These are phyloP conservation scores for Ceratobasidium papillatum DNA, from an alignment of 1,284 basidiomycete species.

Conservation along the genomic window DNA sequence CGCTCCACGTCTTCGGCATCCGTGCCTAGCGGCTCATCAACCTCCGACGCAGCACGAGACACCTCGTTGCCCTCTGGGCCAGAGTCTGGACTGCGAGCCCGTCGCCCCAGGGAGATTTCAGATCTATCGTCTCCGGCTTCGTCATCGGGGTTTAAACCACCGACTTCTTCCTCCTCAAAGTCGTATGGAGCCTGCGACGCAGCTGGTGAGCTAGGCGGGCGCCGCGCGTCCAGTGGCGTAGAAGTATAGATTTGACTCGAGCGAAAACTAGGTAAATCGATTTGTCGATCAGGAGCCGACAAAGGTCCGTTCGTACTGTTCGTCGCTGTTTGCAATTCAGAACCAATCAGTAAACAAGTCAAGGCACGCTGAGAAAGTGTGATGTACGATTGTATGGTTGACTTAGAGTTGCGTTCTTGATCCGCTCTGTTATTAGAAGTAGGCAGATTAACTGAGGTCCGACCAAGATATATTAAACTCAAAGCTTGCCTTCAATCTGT, in stretches of 20 bases:
- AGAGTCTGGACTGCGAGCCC: background rate
- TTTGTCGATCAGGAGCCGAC: conserved; percentile 13
- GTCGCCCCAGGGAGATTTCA: background rate
- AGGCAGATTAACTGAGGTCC: background rate
- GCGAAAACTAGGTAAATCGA: conserved; percentile 30
- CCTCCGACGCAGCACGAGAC: background rate
- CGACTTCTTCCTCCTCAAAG: background rate
- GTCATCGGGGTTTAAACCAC: background rate
- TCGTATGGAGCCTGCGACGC: background rate
- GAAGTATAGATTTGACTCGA: conserved; percentile 33
- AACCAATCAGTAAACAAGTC: conserved; percentile 13
- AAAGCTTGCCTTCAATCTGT: conserved; percentile 26
- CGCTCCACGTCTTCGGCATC: background rate
- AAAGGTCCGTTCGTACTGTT: conserved; percentile 2
- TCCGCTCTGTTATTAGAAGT: conserved; percentile 5
- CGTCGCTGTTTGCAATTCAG: conserved; percentile 34
- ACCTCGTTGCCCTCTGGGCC: background rate
- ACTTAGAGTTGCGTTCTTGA: conserved; percentile 22
- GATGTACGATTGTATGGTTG: conserved; percentile 35
- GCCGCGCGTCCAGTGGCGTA: conserved; percentile 30
- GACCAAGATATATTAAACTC: background rate
- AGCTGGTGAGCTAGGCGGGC: conserved; percentile 2
- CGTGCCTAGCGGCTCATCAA: background rate
- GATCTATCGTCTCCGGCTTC: background rate
- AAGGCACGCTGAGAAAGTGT: background rate